Evolutionary conservation across 495 filamentous ascomycete species (phyloP).

Genomic region (Bacidia rubella): DNA sequence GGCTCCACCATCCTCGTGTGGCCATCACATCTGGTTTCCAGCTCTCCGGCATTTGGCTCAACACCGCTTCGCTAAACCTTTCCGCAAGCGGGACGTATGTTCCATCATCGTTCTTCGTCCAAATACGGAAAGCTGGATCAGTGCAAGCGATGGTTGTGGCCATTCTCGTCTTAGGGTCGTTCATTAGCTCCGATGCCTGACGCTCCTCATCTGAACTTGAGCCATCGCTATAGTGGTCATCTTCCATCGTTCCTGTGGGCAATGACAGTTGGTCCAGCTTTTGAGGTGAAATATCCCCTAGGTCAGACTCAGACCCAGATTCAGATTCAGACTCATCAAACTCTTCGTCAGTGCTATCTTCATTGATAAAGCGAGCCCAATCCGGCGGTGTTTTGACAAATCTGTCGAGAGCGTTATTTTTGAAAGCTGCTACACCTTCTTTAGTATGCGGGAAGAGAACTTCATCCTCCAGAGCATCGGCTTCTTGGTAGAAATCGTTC

Average conservation of each 20-base stretch:
- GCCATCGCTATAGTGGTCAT: too few relatives aligned
- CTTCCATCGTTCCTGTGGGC: too few relatives aligned
- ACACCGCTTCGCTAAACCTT: background rate
- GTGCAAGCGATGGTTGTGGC: conserved; percentile 8
- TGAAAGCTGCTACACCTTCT: conserved; percentile 23
- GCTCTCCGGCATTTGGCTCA: background rate
- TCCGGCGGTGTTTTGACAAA: conserved; percentile 21
- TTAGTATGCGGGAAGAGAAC: conserved; percentile 31
- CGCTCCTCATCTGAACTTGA: too few relatives aligned
- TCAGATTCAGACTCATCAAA: background rate
- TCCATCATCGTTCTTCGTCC: background rate
- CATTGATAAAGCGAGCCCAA: conserved; percentile 18
- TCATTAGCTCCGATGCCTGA: too few relatives aligned
- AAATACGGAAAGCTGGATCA: background rate
- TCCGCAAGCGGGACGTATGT: background rate
- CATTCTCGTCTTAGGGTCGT: conserved; percentile 9
- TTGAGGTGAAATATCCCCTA: too few relatives aligned
- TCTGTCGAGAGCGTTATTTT: conserved; percentile 26
- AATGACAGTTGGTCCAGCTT: too few relatives aligned
- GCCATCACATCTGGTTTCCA: background rate
- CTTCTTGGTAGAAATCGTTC: conserved; percentile 29
- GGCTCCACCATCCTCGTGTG: background rate
- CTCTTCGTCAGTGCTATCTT: conserved; percentile 15
- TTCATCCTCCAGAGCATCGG: conserved; percentile 32
- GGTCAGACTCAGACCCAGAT: conserved; percentile 13